Base-by-base conservation (phyloP, 139 green algal genomes). In the Mesotaenium endlicherianum region DNA sequence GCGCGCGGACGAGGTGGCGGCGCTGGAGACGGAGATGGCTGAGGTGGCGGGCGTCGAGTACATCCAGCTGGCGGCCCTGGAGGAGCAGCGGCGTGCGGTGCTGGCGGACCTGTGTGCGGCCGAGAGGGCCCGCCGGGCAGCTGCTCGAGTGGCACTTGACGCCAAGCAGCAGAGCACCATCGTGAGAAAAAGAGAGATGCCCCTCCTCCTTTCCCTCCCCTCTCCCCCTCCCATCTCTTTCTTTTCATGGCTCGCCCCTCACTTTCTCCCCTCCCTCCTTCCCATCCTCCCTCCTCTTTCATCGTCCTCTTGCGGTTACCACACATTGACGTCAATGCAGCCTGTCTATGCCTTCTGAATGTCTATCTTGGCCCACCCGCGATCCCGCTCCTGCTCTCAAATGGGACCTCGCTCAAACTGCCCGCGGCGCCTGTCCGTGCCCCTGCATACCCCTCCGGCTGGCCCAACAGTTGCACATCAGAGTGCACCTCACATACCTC, bases 121-220 rank as follows among this genome's bases (percentile, higher is more conserved):
- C 17, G 77, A 84, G 34, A 76, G 31, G 31, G 36, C 40, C 31
- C 58, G 77, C 0, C 20, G 57, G n/a, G 42, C 77, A 40, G 64
- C 57, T 20, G 60, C 41, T 11, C 55, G 44, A 38, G 14, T 84
- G 4, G 77, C 57, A 4, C 31, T 43, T 4, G 77, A 84, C 31
- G 77, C 78, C 30, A n/a, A 84, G 57, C 77, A 76, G 57, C 55
- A 75, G 38, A n/a, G 31, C 3, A 20, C 78, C 2, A 57, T 20
- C 8, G 75, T 82, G 57, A 77, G n/a, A n/a, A n/a, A n/a, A n/a
- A n/a, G n/a, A n/a, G n/a, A n/a, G n/a, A n/a, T 64, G 4, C 30
- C 53, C 53, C 53, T 26, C 4, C 53, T 64, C n/a, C 53, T 26
- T 3, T 26, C 53, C 2, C 50, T 64, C 53, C 53, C 53, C 53